phyloP scores from a whole-genome alignment of 495 filamentous ascomycete species.

The Jackrogersella minutella region DNA sequence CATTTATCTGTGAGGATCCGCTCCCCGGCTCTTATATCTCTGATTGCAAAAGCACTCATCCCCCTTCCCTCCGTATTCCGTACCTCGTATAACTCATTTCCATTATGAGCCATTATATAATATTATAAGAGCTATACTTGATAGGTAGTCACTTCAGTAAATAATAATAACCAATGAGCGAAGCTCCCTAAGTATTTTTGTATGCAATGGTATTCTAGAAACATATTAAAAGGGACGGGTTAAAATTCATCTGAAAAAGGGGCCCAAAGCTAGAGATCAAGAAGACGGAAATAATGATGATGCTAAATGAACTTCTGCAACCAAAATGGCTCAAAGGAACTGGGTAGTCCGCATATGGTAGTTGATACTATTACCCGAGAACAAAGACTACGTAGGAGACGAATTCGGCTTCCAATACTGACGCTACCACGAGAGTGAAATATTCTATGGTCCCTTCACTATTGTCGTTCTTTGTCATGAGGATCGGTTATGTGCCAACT shows the following conservation, averaged over 20 bases:
- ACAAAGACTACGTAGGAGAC: conserved; percentile 31
- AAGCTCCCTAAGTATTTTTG: background rate
- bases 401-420: background rate
- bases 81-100: background rate
- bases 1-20: conserved; percentile 8
- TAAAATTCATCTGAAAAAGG: background rate
- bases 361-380: background rate
- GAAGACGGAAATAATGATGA: background rate
- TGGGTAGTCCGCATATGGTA: background rate
- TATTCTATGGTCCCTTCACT: background rate
- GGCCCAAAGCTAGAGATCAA: background rate
- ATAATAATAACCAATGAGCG: background rate
- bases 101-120: background rate
- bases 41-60: conserved; percentile 15
- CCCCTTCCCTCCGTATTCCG: background rate
- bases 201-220: background rate
- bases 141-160: background rate
- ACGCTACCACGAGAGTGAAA: background rate
- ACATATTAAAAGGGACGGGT: background rate
- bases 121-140: background rate
- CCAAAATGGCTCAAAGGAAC: background rate
- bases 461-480: conserved; percentile 6
- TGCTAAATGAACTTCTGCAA: background rate
- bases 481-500: background rate
- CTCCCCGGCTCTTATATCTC: conserved; percentile 22